phyloP scores from a whole-genome alignment of 2,329 filamentous ascomycete genomes.

The Graphilbum sp. region DNA sequence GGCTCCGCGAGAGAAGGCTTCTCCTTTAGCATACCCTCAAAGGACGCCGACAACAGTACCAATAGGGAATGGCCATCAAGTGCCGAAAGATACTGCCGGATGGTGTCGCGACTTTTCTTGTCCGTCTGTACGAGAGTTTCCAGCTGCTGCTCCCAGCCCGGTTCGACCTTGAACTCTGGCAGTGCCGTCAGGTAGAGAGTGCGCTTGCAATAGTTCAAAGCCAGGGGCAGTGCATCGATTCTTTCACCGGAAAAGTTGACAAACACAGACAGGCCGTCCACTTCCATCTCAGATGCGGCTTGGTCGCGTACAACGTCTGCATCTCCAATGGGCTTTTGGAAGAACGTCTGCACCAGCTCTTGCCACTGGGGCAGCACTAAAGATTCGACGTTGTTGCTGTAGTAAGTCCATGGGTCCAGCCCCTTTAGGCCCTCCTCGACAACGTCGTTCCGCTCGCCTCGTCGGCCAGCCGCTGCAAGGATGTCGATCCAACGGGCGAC shows the following conservation, averaged over 20 bases:
- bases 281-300: slow-evolving; percentile 17
- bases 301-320: not conserved
- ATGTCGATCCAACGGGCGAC: slow-evolving; percentile 79
- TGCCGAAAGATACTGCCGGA: slow-evolving; percentile 35
- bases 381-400: slow-evolving; percentile 25
- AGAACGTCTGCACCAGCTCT: slow-evolving; percentile 32
- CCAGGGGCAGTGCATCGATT: slow-evolving; percentile 45
- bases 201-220: slow-evolving; percentile 49
- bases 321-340: slow-evolving; percentile 16
- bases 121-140: slow-evolving; percentile 58
- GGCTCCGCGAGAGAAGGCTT: slow-evolving; percentile 25
- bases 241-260: slow-evolving; percentile 30
- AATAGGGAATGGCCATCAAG: slow-evolving; percentile 16
- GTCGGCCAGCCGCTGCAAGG: slow-evolving; percentile 53
- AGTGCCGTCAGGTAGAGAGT: slow-evolving; percentile 35
- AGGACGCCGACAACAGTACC: slow-evolving; percentile 34
- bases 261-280: slow-evolving; percentile 21
- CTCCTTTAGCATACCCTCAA: slow-evolving; percentile 36
- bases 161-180: slow-evolving; percentile 41
- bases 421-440: slow-evolving; percentile 82
- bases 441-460: slow-evolving; percentile 62
- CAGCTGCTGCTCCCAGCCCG: slow-evolving; percentile 72
- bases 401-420: slow-evolving; percentile 49
- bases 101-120: slow-evolving; percentile 40
- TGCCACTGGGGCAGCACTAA: slow-evolving; percentile 32